Evolutionary conservation across 73 alveolate species (phyloP).

Genomic region (Symbiodinium natans): DNA sequence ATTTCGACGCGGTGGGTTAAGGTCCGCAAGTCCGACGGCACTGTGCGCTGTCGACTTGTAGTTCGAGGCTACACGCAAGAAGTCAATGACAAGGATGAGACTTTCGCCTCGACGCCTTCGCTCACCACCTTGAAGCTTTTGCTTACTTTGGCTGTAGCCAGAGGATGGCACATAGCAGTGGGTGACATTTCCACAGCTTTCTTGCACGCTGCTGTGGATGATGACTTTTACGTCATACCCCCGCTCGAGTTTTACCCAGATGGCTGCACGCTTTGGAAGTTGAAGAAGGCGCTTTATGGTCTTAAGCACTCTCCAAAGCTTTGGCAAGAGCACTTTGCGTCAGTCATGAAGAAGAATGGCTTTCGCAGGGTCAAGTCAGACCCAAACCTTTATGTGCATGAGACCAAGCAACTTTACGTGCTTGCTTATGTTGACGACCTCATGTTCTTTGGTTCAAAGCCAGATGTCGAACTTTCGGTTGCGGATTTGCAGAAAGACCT

Average conservation of each 20-base stretch:
- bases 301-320: neutral
- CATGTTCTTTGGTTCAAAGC: neutral
- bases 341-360: neutral
- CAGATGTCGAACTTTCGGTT: neutral
- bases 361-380: neutral
- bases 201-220: neutral
- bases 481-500: neutral
- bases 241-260: neutral
- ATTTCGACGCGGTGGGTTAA: neutral
- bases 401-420: neutral
- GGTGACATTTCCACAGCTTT: neutral
- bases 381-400: neutral
- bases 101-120: neutral
- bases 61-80: slow-evolving; percentile 8
- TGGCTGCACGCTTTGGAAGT: neutral
- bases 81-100: neutral
- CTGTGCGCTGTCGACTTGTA: neutral
- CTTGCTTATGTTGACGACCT: neutral
- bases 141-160: neutral
- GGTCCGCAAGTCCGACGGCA: neutral
- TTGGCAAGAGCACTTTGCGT: slow-evolving; percentile 35
- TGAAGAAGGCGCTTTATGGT: neutral
- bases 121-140: slow-evolving; percentile 25
- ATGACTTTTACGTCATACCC: neutral
- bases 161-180: neutral